Conservation (phyloP, 1,284 basidiomycete genomes). For the Megacollybia platyphylla region DNA sequence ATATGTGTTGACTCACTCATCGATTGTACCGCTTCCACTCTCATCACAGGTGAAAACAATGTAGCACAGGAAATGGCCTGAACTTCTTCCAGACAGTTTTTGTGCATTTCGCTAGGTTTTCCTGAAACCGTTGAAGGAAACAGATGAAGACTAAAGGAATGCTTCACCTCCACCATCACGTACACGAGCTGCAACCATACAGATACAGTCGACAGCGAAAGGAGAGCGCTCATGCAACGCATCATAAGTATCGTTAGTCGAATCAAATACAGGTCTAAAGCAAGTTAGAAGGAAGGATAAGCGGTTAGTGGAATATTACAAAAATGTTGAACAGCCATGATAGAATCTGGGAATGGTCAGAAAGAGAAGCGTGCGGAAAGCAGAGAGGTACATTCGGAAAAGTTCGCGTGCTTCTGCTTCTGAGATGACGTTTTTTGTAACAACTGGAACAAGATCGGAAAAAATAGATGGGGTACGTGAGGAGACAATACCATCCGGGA, state of each 20-base stretch:
- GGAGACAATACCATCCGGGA: slow-evolving; percentile 48
- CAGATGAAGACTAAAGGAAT: slow-evolving; percentile 1
- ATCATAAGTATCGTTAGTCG: slow-evolving; percentile 67
- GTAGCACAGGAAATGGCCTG: slow-evolving; percentile 76
- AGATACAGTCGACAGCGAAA: slow-evolving; percentile 77
- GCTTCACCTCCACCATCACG: slow-evolving; percentile 72
- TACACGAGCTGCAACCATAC: slow-evolving; percentile 81
- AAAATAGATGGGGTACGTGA: slow-evolving; percentile 6
- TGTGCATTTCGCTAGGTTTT: slow-evolving; percentile 53
- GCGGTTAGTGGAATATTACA: slow-evolving; percentile 20
- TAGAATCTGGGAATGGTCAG: slow-evolving; percentile 48
- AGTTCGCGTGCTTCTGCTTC: slow-evolving; percentile 76
- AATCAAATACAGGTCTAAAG: slow-evolving; percentile 66
- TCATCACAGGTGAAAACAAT: slow-evolving; percentile 71
- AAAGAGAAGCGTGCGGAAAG: slow-evolving; percentile 4
- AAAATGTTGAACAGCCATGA: slow-evolving; percentile 78
- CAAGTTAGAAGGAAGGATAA: slow-evolving; percentile 2
- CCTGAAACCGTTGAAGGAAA: slow-evolving; percentile 18
- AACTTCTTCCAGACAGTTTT: slow-evolving; percentile 67
- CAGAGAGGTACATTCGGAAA: slow-evolving; percentile 58
- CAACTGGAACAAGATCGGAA: slow-evolving; percentile 32
- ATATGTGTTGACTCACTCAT: slow-evolving; percentile 53
- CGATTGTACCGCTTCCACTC: slow-evolving; percentile 79
- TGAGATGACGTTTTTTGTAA: slow-evolving; percentile 66
- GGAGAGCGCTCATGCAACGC: slow-evolving; percentile 70